phyloP scores from a whole-genome alignment of 2,329 filamentous ascomycete genomes.

The Lachnellula hyalina region DNA sequence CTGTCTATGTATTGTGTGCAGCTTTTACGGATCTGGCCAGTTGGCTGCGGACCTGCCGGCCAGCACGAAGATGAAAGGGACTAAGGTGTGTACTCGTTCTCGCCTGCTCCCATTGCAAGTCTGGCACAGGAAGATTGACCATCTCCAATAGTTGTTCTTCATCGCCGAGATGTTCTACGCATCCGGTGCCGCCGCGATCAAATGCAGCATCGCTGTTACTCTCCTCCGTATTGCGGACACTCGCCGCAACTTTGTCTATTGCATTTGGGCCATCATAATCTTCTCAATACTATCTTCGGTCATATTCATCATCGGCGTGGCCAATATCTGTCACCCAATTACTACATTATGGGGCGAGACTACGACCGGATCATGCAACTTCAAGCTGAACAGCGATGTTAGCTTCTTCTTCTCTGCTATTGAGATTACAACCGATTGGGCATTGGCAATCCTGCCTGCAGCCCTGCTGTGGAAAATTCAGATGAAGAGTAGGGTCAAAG shows the following conservation, averaged over 20 bases:
- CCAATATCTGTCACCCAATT: conserved; percentile 32
- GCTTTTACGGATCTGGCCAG: conserved; percentile 29
- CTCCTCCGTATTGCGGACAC: conserved; percentile 31
- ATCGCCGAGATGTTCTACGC: conserved; percentile 37
- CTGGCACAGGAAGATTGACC: conserved; percentile 4
- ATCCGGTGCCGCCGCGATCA: conserved; percentile 28
- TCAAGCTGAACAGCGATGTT: conserved; percentile 28
- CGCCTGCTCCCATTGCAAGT: not conserved
- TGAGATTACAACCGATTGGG: conserved; percentile 34
- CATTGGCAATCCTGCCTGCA: conserved; percentile 35
- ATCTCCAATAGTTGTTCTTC: conserved; percentile 30
- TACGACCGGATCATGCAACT: conserved; percentile 26
- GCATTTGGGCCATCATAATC: conserved; percentile 26
- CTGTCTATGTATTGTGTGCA: conserved; percentile 26
- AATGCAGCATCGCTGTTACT: conserved; percentile 30
- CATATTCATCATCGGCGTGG: conserved; percentile 28
- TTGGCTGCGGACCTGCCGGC: conserved; percentile 11
- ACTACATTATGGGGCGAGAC: conserved; percentile 30
- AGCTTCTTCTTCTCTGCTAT: conserved; percentile 34
- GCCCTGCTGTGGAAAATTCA: conserved; percentile 38
- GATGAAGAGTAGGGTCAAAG: conserved; percentile 39
- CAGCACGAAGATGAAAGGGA: conserved; percentile 17
- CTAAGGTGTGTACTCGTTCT: conserved; percentile 16
- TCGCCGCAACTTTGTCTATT: conserved; percentile 26
- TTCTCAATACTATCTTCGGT: conserved; percentile 19